phyloP scores from a whole-genome alignment of 116 monocot genomes.

The Papilionanthe hybrid region DNA sequence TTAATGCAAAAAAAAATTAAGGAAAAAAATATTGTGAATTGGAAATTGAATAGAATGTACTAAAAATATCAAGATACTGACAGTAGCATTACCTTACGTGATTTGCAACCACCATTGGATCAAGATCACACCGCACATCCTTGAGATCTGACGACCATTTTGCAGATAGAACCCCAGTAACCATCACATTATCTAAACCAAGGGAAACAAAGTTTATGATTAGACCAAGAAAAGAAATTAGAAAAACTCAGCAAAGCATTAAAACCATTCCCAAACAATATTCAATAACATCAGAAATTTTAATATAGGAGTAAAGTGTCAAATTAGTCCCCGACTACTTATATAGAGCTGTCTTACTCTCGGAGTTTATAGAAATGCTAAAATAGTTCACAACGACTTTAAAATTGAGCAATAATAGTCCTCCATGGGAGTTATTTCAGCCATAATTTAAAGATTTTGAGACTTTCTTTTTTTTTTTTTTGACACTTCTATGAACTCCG shows the following conservation, averaged over 20 bases:
- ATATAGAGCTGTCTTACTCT: no score
- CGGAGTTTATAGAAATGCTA: no score
- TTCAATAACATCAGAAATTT: neutral
- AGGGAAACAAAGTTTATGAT: neutral
- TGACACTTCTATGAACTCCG: no score
- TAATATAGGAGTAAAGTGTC: neutral
- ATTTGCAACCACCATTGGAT: conserved; percentile 88
- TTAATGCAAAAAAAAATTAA: neutral
- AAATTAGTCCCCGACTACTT: no score
- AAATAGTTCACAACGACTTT: no score
- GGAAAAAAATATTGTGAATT: neutral
- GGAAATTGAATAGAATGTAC: neutral
- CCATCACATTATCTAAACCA: conserved; percentile 88
- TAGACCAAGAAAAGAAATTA: neutral
- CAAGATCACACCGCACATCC: conserved; percentile 97
- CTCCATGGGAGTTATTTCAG: no score
- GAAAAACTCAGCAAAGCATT: neutral
- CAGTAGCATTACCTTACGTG: conserved; percentile 54
- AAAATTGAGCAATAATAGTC: no score
- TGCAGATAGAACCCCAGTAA: conserved; percentile 87
- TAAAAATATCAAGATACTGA: neutral
- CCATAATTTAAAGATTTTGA: no score
- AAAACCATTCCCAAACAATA: neutral
- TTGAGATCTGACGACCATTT: conserved; percentile 96
- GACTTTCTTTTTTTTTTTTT: no score